Evolutionary conservation across 148 eudicot genomes (phyloP).

Genomic region (Vaccinium darrowii): DNA sequence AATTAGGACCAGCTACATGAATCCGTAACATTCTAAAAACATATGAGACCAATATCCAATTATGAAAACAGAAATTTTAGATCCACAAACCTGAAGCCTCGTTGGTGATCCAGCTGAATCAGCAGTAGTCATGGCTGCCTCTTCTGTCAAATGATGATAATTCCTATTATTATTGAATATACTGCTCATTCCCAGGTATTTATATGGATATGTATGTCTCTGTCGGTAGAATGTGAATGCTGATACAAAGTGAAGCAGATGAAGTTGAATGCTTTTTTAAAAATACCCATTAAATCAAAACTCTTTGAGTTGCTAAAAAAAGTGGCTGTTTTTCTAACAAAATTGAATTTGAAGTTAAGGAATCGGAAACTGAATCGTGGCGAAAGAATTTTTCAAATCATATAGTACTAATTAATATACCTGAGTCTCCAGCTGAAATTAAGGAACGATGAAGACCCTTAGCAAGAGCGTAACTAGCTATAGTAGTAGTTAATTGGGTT

Average conservation of each 20-base stretch:
- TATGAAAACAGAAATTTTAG: not conserved
- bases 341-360: not conserved
- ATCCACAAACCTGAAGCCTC: slow-evolving; percentile 31
- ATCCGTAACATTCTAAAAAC: not conserved
- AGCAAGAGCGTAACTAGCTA: not conserved
- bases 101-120: slow-evolving; percentile 24
- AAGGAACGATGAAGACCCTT: not conserved
- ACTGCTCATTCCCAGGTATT: not conserved
- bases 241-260: not conserved
- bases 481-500: not conserved
- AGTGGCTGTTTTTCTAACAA: not conserved
- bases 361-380: not conserved
- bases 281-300: not conserved
- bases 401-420: not conserved
- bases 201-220: not conserved
- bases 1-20: not conserved
- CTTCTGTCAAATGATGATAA: slow-evolving; percentile 2
- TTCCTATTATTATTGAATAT: not conserved
- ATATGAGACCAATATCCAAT: not conserved
- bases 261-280: not conserved
- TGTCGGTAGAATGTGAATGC: not conserved
- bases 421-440: not conserved
- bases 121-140: slow-evolving; percentile 19
- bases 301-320: not conserved
- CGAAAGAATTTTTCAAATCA: not conserved